A percentile compares a stretch with the other conserved stretches of the same genome.
Evolutionary conservation across 2,329 filamentous ascomycete species (phyloP).

Genomic region (Parastagonospora avenae): DNA sequence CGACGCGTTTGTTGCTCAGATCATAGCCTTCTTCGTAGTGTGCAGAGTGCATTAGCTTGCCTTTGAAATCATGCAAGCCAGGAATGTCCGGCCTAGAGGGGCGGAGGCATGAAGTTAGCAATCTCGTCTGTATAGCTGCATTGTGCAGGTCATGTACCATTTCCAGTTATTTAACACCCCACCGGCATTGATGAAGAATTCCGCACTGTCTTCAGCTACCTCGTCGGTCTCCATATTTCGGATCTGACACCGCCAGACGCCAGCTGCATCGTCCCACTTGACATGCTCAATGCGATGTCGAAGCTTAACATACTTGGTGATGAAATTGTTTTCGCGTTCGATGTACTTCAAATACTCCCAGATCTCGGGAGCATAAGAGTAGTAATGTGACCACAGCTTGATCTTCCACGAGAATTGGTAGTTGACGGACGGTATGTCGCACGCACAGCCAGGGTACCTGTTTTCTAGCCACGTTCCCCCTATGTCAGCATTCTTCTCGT

Average conservation of each 20-base stretch:
- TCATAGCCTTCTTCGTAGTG: conserved; percentile 48
- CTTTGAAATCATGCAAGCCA: conserved; percentile 47
- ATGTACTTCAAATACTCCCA: conserved; percentile 56
- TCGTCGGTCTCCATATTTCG: conserved; percentile 18
- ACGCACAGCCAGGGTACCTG: conserved; percentile 49
- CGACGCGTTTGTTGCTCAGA: conserved; percentile 46
- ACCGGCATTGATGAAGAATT: conserved; percentile 31
- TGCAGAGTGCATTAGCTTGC: conserved; percentile 53
- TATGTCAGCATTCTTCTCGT: conserved; percentile 49
- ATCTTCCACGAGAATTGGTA: conserved; percentile 58
- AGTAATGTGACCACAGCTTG: conserved; percentile 51
- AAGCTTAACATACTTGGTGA: conserved; percentile 29
- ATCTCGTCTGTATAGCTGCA: too few species aligned
- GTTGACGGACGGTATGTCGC: conserved; percentile 30
- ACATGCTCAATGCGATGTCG: conserved; percentile 21
- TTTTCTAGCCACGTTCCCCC: conserved; percentile 53
- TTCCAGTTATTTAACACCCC: conserved; percentile 43
- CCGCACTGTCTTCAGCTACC: conserved; percentile 22
- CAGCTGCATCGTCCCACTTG: conserved; percentile 22
- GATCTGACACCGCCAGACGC: conserved; percentile 19
- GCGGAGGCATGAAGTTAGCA: too few species aligned
- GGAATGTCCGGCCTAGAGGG: conserved; percentile 43
- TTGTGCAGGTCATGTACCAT: conserved; percentile 16
- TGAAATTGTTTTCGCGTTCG: conserved; percentile 40
- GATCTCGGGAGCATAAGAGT: conserved; percentile 56